Base-by-base conservation (phyloP, 306 rosid species). In the Malus sylvestris region DNA sequence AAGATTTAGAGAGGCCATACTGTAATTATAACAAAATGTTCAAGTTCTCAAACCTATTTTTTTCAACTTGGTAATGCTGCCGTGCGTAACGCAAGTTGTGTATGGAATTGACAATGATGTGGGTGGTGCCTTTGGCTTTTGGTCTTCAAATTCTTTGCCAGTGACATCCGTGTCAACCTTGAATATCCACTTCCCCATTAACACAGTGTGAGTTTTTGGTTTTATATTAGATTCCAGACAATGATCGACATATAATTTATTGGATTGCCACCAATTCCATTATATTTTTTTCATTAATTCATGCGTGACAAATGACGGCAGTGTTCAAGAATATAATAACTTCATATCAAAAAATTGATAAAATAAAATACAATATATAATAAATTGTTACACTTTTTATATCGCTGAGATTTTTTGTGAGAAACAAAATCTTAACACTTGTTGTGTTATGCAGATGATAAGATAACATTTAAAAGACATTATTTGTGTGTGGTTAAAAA, bases 21-120 rank as follows among this genome's bases (percentile, higher is more conserved):
- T 51, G 6, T 15, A 51, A 51, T 15, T 51, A 15, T 51, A 15
- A 51, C 2, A 15, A 15, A 15, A 15, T 5, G 20, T 16, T 51
- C 6, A 6, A 15, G 15, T 2, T 5, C 18, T 16, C 8, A 16
- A 51, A 51, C 20, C 9, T 16, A 51, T 8, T 51, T 16, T 51
- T 51, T 15, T 16, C 20, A 51, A 51, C 55, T 15, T 51, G 55
- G 20, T 51, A 15, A 79, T 76, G 70, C 22, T 67, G 73, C 71
- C 53, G 33, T 51, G 35, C 67, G 77, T 49, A 80, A 73, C 19
- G 85, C 82, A 81, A 79, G 79, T 88, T 71, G 84, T 44, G 60
- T 61, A 45, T 45, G 67, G 68, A 83, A 69, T 67, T 38, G 82
- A 84, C 74, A 82, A 42, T 45, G 51, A 64, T 71, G 74, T 16